Evolutionary conservation across 1,139 yeast species (phyloP).

Genomic region (Hansenula sp.): DNA sequence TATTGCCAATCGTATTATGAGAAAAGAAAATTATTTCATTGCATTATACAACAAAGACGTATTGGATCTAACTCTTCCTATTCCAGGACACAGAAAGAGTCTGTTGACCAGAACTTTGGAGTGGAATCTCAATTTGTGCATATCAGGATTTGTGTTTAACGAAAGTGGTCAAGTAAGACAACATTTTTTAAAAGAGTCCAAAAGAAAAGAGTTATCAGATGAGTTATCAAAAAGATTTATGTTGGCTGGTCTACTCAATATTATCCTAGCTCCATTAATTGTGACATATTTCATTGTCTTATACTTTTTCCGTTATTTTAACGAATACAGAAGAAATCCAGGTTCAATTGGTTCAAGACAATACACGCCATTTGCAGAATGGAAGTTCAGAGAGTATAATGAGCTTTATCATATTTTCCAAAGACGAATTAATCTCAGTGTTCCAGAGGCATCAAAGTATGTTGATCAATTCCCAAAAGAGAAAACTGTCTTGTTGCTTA

Average conservation of each 20-base stretch:
- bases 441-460: conserved; percentile 75
- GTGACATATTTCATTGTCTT: conserved; percentile 77
- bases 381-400: conserved; percentile 92
- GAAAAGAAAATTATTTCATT: conserved; percentile 88
- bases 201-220: conserved; percentile 59
- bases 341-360: conserved; percentile 80
- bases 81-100: conserved; percentile 30
- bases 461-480: conserved; percentile 92
- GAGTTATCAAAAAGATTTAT: conserved; percentile 77
- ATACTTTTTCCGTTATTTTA: conserved; percentile 86
- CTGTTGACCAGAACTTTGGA: conserved; percentile 83
- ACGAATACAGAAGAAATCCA: conserved; percentile 88
- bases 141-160: conserved; percentile 82
- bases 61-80: conserved; percentile 59
- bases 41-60: conserved; percentile 81
- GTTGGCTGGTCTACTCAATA: conserved; percentile 82
- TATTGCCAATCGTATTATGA: conserved; percentile 92
- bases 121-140: conserved; percentile 88
- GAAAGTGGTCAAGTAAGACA: conserved; percentile 81
- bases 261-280: conserved; percentile 79
- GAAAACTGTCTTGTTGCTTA: conserved; percentile 56
- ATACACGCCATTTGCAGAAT: conserved; percentile 90
- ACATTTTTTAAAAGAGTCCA: conserved; percentile 64
- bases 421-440: conserved; percentile 70
- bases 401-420: conserved; percentile 87